Evolutionary conservation across 2,329 filamentous ascomycete genomes (phyloP), one percentile per base, ranked within the genome.

Genomic region (Monosporascus cannonballus): DNA sequence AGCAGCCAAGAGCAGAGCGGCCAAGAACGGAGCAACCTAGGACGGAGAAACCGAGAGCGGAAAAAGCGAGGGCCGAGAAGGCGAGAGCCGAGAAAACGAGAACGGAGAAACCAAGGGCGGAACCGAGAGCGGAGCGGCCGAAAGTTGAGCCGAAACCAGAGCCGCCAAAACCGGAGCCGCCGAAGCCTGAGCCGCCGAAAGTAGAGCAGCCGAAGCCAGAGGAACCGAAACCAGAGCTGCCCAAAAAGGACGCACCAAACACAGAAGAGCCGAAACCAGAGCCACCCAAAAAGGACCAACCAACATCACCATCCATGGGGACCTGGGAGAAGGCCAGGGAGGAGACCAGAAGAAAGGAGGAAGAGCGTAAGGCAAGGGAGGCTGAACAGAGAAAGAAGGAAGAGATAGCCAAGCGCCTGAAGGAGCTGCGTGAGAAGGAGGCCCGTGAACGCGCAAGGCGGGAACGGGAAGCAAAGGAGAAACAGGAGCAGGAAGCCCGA

Each of bases 311-410:
- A 24, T 69, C 73, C 1, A 79, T 77, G 61, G 73, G 74, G 8
- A 74, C 80, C 0, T 88, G 85, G 85, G 84, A 88, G 59, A 86
- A 82, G 65, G 85, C 84, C 3, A 75, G 85, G 51, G 85, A 89
- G 62, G 85, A 88, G 59, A 86, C 80, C 20, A 74, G 80, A 44
- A 79, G 75, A 53, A 77, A 78, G 51, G 84, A 86, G 59, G 84
- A 85, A 58, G 83, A 87, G 57, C 81, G 83, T 1, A 20, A 48
- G 37, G 47, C 20, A 48, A 37, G 20, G 22, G 47, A 48, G 57
- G 82, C 80, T 3, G 84, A 87, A 56, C 77, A 80, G 56, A 81
- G 81, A 58, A 74, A 78, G 56, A 78, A 76, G 41, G 80, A 83
- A 36, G 80, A 83, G n/a, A 70, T 77, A 3, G 73, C 77, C 37